A percentile compares a stretch with the other conserved stretches of the same genome.
Conservation (phyloP, 192 early-diverging fungal genomes). For the Dissophora ornata region DNA sequence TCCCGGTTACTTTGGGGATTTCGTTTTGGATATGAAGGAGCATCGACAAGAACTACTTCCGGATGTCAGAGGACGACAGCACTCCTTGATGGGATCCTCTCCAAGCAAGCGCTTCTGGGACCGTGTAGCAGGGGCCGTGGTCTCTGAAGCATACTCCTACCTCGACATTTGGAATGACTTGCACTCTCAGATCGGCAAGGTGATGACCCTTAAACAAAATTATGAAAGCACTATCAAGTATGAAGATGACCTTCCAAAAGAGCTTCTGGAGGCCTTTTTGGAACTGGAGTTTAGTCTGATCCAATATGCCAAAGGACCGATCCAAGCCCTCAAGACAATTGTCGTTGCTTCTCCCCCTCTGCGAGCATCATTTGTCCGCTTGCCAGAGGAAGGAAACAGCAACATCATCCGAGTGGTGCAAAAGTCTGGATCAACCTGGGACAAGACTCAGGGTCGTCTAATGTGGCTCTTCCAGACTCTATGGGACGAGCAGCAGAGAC, state of each 20-base stretch:
- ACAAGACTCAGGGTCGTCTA: conserved; percentile 21
- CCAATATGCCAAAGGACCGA: conserved; percentile 13
- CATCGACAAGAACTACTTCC: conserved; percentile 33
- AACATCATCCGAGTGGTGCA: conserved; percentile 4
- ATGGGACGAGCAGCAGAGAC: conserved; percentile 17
- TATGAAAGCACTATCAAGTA: conserved; percentile 20
- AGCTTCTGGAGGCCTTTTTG: conserved; percentile 31
- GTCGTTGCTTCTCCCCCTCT: conserved; percentile 39
- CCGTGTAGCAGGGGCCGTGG: conserved; percentile 13
- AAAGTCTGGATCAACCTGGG: conserved; percentile 5
- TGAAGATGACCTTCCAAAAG: conserved; percentile 27
- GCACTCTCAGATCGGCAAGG: conserved; percentile 15
- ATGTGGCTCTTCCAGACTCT: conserved; percentile 42
- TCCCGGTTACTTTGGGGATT: conserved; percentile 32
- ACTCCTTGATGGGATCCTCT: conserved; percentile 32
- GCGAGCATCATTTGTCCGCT: conserved; percentile 21
- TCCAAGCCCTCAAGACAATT: conserved; percentile 8
- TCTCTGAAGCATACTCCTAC: conserved; percentile 18
- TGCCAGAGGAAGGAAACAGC: conserved; percentile 22
- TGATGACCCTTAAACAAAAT: conserved; percentile 21
- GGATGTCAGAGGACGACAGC: conserved; percentile 20
- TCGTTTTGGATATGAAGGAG: conserved; percentile 31
- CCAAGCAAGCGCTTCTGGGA: conserved; percentile 31
- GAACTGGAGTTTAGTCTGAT: conserved; percentile 29
- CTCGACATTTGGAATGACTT: conserved; percentile 26